Evolutionary conservation across 1,139 yeast genomes (phyloP), one percentile per base, ranked within the genome.

Genomic region (Protomyces macrosporus): DNA sequence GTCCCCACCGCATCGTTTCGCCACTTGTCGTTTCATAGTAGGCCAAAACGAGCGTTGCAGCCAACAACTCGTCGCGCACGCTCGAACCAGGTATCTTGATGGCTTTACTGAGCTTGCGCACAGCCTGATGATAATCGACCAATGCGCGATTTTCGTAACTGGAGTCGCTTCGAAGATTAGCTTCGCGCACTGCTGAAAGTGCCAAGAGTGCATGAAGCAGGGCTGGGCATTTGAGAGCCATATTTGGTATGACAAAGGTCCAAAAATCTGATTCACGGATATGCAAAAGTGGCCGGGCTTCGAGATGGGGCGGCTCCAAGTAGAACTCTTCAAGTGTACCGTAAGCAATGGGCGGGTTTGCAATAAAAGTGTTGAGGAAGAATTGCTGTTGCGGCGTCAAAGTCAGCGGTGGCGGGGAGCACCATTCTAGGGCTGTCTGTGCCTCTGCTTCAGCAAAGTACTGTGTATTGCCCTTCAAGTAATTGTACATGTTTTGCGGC

Each of bases 191-290:
- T 3, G 66, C 67, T 30, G 68, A 56, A 9, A 65, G 48, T 12
- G 67, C 68, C 36, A 66, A 51, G 14, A 66, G 54, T 30, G 68
- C 64, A 40, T 65, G 67, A 42, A 66, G 57, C n/a, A 66, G 60
- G 5, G 67, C 63, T 6, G 65, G 60, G 9, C 64, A 64, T 2
- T 37, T 32, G 42, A 62, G 57, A 5, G 68, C 65, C 67, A 66
- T 64, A 53, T 56, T 61, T 23, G 68, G 68, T 9, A 66, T 55
- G 30, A 64, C 65, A 39, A 59, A 65, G 4, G 67, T 42, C 68
- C 68, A 66, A 36, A 67, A 55, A 30, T 67, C 65, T 6, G 63
- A 55, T 23, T 45, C 53, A 16, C 35, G 39, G 9, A 60, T 48
- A 9, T 23, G 52, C 6, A 35, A 30, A 4, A 32, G 16, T 9